These are phyloP conservation scores for Ogataea corticis DNA, from an alignment of 805 yeast genomes.

Conservation along the genomic window DNA sequence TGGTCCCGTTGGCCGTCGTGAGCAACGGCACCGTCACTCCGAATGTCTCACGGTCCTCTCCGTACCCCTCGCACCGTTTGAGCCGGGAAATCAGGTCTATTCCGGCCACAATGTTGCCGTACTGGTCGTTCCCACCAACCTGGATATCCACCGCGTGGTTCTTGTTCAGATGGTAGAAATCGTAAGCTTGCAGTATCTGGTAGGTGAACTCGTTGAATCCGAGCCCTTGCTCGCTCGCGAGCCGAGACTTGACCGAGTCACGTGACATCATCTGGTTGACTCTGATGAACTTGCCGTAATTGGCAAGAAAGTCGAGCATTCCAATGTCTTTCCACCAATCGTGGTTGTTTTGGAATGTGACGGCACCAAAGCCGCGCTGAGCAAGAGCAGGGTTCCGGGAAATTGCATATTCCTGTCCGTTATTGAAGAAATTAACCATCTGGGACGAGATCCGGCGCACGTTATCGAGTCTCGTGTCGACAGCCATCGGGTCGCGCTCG, in stretches of 20 bases:
- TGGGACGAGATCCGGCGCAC: slow-evolving; percentile 61
- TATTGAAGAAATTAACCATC: slow-evolving; percentile 56
- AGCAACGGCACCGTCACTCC: slow-evolving; percentile 90
- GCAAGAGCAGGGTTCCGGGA: slow-evolving; percentile 39
- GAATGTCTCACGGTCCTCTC: slow-evolving; percentile 39
- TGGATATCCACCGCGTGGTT: slow-evolving; percentile 65
- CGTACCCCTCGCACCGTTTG: slow-evolving; percentile 20
- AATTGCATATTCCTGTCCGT: slow-evolving; percentile 63
- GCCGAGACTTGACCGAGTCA: slow-evolving; percentile 79
- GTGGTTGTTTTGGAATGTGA: slow-evolving; percentile 55
- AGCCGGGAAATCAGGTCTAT: slow-evolving; percentile 78
- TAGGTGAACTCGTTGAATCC: slow-evolving; percentile 95
- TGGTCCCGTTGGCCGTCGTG: slow-evolving; percentile 86
- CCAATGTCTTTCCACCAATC: slow-evolving; percentile 84
- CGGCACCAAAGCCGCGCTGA: slow-evolving; percentile 16
- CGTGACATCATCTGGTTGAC: slow-evolving; percentile 85
- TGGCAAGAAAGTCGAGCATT: slow-evolving; percentile 75
- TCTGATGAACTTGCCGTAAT: slow-evolving; percentile 75
- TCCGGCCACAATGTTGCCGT: slow-evolving; percentile 98
- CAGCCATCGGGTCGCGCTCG: slow-evolving; percentile 66
- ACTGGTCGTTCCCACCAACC: slow-evolving; percentile 96
- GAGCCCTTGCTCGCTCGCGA: slow-evolving; percentile 69
- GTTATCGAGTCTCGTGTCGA: slow-evolving; percentile 52
- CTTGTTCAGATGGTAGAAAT: slow-evolving; percentile 77
- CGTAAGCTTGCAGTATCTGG: slow-evolving; percentile 91